Base-by-base conservation (phyloP, 176 grass and related monocot species). In the Triticum dicoccoides region DNA sequence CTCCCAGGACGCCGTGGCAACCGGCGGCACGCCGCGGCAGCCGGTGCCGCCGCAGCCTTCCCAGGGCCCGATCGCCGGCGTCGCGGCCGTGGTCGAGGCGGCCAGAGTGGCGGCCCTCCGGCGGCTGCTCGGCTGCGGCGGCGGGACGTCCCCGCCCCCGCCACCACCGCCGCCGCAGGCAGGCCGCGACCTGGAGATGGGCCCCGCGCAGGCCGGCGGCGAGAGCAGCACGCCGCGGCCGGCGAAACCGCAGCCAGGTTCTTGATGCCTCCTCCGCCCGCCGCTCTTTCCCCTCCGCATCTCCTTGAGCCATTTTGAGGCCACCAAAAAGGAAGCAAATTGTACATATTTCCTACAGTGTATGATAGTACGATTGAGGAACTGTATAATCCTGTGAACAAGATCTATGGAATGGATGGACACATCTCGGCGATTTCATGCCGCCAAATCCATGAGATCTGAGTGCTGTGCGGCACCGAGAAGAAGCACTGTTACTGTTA, bases 31-130 rank as follows among this genome's bases (percentile, higher is more conserved):
- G 4, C 4, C 63, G 37, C 66, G 10, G 15, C 61, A 24, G 9
- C 33, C 42, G 13, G 2, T 23, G 8, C 9, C 64, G 1, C 45
- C 83, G 9, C 84, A 54, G 15, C 64, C 56, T 17, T 11, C 65
- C 4, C 56, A 71, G 1, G 82, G 87, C 1, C 65, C 74, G 13
- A 85, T 84, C 73, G 76, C 73, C n/a, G 73, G 82, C 14, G 77
- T 92, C 24, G 61, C 91, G 61, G 67, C 82, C 58, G 42, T 84
- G 5, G 91, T 93, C 2, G 93, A 95, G 70, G 82, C 84, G 18
- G 84, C 91, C 0, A 93, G 89, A 63, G 47, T 87, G 9, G 88
- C 86, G 74, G 85, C 91, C 51, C 79, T 95, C 15, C 91, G 91
- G 33, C 88, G 86, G 33, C 71, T 95, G 51, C 90, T 87, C 8